Evolutionary conservation across 2,329 filamentous ascomycete species (phyloP).

Genomic region (Gliomastix tumulicola): DNA sequence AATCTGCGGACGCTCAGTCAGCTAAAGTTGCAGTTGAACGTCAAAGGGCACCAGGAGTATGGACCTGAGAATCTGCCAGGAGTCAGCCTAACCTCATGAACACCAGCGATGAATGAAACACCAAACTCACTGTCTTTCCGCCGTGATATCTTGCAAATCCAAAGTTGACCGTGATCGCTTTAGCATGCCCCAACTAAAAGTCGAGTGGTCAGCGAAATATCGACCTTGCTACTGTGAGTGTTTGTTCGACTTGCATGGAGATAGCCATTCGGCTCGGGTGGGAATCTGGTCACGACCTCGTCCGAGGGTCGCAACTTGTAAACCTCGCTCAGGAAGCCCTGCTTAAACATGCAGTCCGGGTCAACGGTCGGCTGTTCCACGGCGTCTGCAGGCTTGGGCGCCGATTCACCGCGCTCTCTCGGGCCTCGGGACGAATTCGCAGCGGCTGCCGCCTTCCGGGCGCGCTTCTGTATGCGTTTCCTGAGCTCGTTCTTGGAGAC

Average conservation of each 20-base stretch:
- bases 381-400: constrained; percentile 41
- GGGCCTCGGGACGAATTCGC: constrained; percentile 34
- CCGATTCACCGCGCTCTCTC: constrained; percentile 26
- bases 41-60: not conserved
- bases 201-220: too few relatives aligned
- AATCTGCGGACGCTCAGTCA: constrained; percentile 45
- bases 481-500: constrained; percentile 56
- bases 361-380: constrained; percentile 37
- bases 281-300: constrained; percentile 64
- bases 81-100: constrained; percentile 9
- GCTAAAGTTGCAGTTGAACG: too few relatives aligned
- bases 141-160: constrained; percentile 83
- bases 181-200: constrained; percentile 91
- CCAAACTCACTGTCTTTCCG: too few relatives aligned
- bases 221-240: too few relatives aligned
- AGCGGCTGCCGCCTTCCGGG: constrained; percentile 54
- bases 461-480: constrained; percentile 49
- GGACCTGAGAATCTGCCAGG: constrained; percentile 22
- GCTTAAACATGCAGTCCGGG: constrained; percentile 68
- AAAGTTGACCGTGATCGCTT: constrained; percentile 95
- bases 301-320: constrained; percentile 60
- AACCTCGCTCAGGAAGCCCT: constrained; percentile 67
- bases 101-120: too few relatives aligned
- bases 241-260: constrained; percentile 84
- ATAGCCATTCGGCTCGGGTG: constrained; percentile 86